Evolutionary conservation across 1,284 basidiomycete genomes (phyloP).

Genomic region (Kalmanozyma brasiliensis): DNA sequence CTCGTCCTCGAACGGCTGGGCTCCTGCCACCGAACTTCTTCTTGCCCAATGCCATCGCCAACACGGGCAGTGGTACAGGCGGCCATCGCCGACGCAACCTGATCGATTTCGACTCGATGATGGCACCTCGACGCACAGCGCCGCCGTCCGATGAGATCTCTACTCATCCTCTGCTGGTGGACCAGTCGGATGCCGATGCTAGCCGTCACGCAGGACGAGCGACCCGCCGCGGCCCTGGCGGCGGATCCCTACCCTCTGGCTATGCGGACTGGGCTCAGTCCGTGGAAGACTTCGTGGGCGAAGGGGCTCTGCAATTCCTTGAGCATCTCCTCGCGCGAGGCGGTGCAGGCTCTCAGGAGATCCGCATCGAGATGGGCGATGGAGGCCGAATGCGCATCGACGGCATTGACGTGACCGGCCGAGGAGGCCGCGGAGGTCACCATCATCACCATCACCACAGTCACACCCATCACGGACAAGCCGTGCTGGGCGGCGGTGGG

Average conservation of each 20-base stretch:
- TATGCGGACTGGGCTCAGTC: constrained; percentile 72
- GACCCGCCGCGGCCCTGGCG: constrained; percentile 10
- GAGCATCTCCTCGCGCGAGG: constrained; percentile 75
- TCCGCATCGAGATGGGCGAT: constrained; percentile 59
- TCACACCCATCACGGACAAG: constrained; percentile 33
- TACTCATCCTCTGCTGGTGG: constrained; percentile 84
- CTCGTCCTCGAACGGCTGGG: constrained; percentile 23
- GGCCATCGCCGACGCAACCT: constrained; percentile 41
- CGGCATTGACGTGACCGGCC: constrained; percentile 33
- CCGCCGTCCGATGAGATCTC: constrained; percentile 62
- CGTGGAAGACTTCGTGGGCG: constrained; percentile 83
- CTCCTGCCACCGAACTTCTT: constrained; percentile 56
- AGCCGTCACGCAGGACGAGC: constrained; percentile 30
- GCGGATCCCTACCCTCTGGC: constrained; percentile 25
- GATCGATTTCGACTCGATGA: constrained; percentile 50
- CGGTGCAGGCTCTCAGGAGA: constrained; percentile 38
- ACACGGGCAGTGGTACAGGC: constrained; percentile 22
- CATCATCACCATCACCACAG: constrained; percentile 28
- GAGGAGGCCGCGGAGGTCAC: constrained; percentile 15
- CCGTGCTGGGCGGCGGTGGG: constrained; percentile 27
- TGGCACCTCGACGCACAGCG: constrained; percentile 36
- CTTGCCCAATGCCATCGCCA: constrained; percentile 37
- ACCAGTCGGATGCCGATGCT: constrained; percentile 67
- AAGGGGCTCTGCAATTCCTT: constrained; percentile 82
- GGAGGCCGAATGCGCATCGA: constrained; percentile 58